These are phyloP conservation scores for Haplosporangium sp. DNA, from an alignment of 371 early-diverging fungal genomes.

Conservation along the genomic window DNA sequence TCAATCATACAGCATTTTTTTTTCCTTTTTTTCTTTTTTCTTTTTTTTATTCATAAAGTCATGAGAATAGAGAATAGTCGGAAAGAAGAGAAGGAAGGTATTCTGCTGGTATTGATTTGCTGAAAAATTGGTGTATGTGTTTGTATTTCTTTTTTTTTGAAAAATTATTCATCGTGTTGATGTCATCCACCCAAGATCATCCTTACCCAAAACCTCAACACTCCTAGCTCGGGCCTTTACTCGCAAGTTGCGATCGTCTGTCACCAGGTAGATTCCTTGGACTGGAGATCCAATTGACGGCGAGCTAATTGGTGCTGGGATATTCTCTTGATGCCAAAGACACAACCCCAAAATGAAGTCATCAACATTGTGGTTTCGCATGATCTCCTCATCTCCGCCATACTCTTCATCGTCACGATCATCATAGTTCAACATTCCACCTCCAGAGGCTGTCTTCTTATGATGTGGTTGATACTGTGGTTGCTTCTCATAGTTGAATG, in stretches of 20 bases:
- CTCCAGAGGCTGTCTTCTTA: slow-evolving; percentile 16
- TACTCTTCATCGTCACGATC: slow-evolving; percentile 34
- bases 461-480: slow-evolving; percentile 20
- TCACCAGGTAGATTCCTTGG: slow-evolving; percentile 65
- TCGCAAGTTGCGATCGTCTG: slow-evolving; percentile 74
- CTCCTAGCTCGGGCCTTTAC: slow-evolving; percentile 75
- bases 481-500: slow-evolving; percentile 64
- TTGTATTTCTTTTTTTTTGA: neutral
- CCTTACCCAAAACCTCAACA: slow-evolving; percentile 63
- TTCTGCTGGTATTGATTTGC: too few relatives aligned
- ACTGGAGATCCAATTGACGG: neutral
- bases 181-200: slow-evolving; percentile 48
- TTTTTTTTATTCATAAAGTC: too few relatives aligned
- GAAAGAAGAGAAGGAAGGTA: too few relatives aligned
- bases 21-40: too few relatives aligned
- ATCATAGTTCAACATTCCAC: slow-evolving; percentile 8
- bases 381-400: slow-evolving; percentile 59
- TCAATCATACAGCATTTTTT: too few relatives aligned
- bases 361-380: slow-evolving; percentile 73
- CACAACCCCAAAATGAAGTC: slow-evolving; percentile 74
- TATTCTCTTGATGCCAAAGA: slow-evolving; percentile 56
- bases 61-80: too few relatives aligned
- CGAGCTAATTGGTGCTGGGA: slow-evolving; percentile 16
- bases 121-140: too few relatives aligned
- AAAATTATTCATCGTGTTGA: neutral